Base-by-base conservation (phyloP, 495 filamentous ascomycete genomes). In the Echria macrotheca region DNA sequence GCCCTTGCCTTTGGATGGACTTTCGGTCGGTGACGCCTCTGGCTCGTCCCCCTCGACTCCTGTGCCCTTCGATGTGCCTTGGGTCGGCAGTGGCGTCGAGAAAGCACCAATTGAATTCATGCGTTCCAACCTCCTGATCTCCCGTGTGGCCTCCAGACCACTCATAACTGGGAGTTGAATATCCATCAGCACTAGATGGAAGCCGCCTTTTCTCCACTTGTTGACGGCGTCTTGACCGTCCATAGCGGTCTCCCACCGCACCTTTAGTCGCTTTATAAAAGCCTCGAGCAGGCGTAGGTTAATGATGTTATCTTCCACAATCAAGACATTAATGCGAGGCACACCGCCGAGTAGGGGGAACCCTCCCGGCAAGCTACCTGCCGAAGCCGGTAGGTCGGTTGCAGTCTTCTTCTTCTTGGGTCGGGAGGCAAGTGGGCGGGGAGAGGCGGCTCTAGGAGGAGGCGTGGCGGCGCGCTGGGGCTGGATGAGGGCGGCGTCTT, bases 231-330 rank as follows among this genome's bases (percentile, higher is more conserved):
- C 90, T 59, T 80, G 83, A 23, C 93, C 93, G 64, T 98, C 95
- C 70, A 89, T 88, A 26, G 93, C 93, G 37, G 89, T 94, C 64
- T 91, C 85, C 93, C 93, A 97, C n/a, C 93, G 85, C 22, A 98
- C 93, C 58, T 94, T 96, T 26, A 98, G 77, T 37, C 91, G 79
- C 64, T 95, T 96, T 78, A 97, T 93, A 64, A 98, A 95, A 0
- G 89, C 90, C 59, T 97, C 93, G 1, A 98, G 70, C 4, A 98
- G 79, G 41, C 87, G 82, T 41, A 97, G 75, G 57, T 98, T 98
- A 75, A 98, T 97, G 50, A 91, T 85, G 64, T 98, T 98, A 70
- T 98, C 93, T 70, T 98, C 93, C 26, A 98, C 93, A 48, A 98
- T 96, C 14, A 98, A 74, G 7, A 97, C 91, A 56, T 95, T 97